A percentile compares a stretch with the other conserved stretches of the same genome.
Conservation (phyloP, 176 grass and related monocot genomes). For the Aegilops umbellulata region DNA sequence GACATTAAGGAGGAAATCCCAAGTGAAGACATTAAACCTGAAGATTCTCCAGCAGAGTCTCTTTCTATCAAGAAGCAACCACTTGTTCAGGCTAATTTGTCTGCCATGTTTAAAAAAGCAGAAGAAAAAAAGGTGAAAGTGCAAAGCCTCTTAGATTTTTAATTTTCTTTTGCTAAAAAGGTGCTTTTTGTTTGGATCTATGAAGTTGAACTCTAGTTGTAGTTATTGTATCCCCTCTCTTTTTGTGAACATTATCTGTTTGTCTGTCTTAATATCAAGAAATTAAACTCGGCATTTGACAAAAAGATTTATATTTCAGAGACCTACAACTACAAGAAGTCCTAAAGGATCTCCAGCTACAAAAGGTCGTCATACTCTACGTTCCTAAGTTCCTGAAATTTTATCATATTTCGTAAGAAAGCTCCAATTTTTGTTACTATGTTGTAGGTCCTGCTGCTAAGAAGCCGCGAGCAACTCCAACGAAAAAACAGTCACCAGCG, state of each 20-base stretch:
- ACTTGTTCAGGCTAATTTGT: constrained; percentile 84
- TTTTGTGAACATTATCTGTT: not conserved
- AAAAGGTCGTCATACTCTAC: constrained; percentile 37
- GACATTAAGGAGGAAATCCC: constrained; percentile 33
- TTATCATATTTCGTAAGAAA: not conserved
- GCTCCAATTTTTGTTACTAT: not conserved
- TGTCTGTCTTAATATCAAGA: not conserved
- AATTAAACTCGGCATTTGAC: constrained; percentile 15
- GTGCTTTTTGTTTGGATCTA: not conserved
- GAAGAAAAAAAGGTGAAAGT: constrained; percentile 57
- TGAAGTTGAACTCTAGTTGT: not conserved
- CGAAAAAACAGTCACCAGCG: constrained; percentile 33
- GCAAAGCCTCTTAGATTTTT: constrained; percentile 7
- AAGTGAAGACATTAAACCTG: constrained; percentile 37
- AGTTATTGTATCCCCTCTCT: not conserved
- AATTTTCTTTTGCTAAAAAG: not conserved
- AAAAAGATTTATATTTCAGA: constrained; percentile 37
- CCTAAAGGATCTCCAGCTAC: constrained; percentile 49
- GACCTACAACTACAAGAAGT: constrained; percentile 34
- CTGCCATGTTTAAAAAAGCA: constrained; percentile 69
- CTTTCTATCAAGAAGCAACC: constrained; percentile 49
- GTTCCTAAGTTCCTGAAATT: not conserved
- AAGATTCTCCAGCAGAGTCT: constrained; percentile 28
- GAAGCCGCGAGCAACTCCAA: constrained; percentile 35
- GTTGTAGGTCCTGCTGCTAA: constrained; percentile 49